Conservation (phyloP, 2,329 filamentous ascomycete species). For the Zopfia rhizophila region DNA sequence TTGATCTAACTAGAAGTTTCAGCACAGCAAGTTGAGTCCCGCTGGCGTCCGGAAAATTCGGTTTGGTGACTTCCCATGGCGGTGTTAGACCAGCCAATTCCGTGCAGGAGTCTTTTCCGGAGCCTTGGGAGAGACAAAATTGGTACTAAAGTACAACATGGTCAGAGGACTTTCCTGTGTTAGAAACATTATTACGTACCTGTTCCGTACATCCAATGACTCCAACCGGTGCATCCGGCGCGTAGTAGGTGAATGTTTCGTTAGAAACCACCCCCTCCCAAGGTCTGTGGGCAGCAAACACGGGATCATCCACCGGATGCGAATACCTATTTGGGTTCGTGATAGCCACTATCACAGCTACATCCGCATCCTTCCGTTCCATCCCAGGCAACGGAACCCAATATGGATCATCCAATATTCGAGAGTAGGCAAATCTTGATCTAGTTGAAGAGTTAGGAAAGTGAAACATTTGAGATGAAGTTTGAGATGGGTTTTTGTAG, state of each 20-base stretch:
- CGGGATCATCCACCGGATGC: slow-evolving; percentile 3
- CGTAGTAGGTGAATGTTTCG: not conserved
- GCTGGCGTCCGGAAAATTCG: not conserved
- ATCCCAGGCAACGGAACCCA: too few species aligned
- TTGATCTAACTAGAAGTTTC: not conserved
- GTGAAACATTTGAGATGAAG: too few species aligned
- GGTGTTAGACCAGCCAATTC: not conserved
- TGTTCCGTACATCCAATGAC: slow-evolving; percentile 2
- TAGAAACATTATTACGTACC: not conserved
- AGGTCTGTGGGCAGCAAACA: slow-evolving; percentile 3
- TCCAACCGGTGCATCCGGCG: not conserved
- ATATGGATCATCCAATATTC: too few species aligned
- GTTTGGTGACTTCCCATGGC: not conserved
- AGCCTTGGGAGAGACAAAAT: not conserved
- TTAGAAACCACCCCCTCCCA: too few species aligned
- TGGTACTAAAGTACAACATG: not conserved
- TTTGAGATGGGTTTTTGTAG: too few species aligned
- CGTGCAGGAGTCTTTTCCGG: not conserved
- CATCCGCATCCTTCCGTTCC: slow-evolving; percentile 7
- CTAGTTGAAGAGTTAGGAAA: too few species aligned
- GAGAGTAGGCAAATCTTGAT: too few species aligned
- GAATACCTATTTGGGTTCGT: slow-evolving; percentile 1
- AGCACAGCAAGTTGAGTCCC: slow-evolving; percentile 2
- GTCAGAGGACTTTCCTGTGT: not conserved
- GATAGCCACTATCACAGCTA: not conserved